Percentiles rank a stretch among this genome's conserved stretches.
Evolutionary conservation across 1,139 yeast genomes (phyloP).

Genomic region (Hemisphaericaspora subhashii): DNA sequence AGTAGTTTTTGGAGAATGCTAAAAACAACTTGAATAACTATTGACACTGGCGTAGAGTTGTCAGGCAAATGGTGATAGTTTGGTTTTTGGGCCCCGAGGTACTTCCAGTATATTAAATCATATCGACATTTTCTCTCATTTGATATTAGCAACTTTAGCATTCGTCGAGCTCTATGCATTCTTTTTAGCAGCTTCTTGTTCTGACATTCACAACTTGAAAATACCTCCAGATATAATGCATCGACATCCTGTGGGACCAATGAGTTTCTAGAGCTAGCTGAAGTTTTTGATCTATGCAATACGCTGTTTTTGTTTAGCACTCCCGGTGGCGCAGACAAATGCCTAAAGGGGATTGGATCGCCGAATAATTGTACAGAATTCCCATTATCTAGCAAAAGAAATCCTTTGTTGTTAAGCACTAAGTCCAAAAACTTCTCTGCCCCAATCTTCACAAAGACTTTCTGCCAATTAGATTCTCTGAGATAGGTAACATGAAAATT

Average conservation of each 20-base stretch:
- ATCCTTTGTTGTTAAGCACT: conserved; percentile 30
- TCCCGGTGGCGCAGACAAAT: conserved; percentile 7
- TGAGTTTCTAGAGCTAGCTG: conserved; percentile 9
- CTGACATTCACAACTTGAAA: not conserved
- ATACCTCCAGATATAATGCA: conserved; percentile 6
- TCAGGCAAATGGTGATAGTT: conserved; percentile 16
- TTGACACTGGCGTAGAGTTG: conserved; percentile 22
- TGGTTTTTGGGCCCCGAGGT: conserved; percentile 6
- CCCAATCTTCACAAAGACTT: conserved; percentile 34
- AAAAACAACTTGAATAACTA: conserved; percentile 42
- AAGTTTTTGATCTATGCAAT: not conserved
- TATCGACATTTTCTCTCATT: conserved; percentile 29
- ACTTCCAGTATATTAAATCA: conserved; percentile 11
- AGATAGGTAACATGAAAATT: conserved; percentile 30
- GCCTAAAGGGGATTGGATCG: conserved; percentile 7
- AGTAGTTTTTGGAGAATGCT: conserved; percentile 47
- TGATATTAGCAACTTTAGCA: conserved; percentile 11
- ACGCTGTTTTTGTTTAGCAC: conserved; percentile 9
- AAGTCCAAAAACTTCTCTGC: conserved; percentile 28
- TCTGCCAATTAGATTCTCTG: conserved; percentile 38
- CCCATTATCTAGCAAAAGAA: conserved; percentile 14
- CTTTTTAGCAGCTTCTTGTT: conserved; percentile 5
- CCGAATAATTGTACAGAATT: conserved; percentile 40
- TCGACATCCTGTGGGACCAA: conserved; percentile 10
- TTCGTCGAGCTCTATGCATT: conserved; percentile 6